Evolutionary conservation across 106 monocot species (phyloP), one percentile per base, ranked within the genome.

Genomic region (Platanthera zijinensis): DNA sequence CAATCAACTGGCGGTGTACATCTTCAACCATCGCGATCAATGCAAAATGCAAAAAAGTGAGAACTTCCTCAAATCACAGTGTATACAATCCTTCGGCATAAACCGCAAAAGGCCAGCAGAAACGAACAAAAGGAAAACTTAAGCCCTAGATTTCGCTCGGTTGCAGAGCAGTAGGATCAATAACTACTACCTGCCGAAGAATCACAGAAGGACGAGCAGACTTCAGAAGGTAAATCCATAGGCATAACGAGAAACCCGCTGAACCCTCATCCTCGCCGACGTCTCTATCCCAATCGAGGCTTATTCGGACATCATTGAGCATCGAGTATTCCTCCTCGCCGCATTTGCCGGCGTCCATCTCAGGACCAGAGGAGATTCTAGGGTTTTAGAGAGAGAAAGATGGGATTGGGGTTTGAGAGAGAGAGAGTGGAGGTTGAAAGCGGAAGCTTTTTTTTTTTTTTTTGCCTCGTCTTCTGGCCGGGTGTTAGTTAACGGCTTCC

Each of bases 191-290:
- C 88, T 90, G 90, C 50, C 74, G 75, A 57, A 93, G 84, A 74
- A 93, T 81, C 50, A 90, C 77, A 17, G 93, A 83, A 71, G 89
- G 74, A 8, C 72, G 82, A 50, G 86, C 72, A 8, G 90, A 88
- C 68, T 62, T 77, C 15, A 86, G 69, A 71, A 90, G 83, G 81
- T 93, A 93, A 76, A 93, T 72, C 93, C 93, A 93, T 51, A 93
- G 73, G 81, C 79, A 86, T 28, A 93, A 79, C 9, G 86, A 79
- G 81, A 90, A 90, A 48, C 89, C 87, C 48, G 61, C 73, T 52
- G 28, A 83, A 10, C 67, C 82, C 17, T 76, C 81, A 3, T 39
- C 59, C 81, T 45, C 62, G 4, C 57, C 63, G 32, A 68, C 49
- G 13, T 12, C 73, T 5, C 28, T 71, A 18, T 56, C 83, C 39